phyloP scores from a whole-genome alignment of 2,329 filamentous ascomycete species.

The Metarhizium rileyi region DNA sequence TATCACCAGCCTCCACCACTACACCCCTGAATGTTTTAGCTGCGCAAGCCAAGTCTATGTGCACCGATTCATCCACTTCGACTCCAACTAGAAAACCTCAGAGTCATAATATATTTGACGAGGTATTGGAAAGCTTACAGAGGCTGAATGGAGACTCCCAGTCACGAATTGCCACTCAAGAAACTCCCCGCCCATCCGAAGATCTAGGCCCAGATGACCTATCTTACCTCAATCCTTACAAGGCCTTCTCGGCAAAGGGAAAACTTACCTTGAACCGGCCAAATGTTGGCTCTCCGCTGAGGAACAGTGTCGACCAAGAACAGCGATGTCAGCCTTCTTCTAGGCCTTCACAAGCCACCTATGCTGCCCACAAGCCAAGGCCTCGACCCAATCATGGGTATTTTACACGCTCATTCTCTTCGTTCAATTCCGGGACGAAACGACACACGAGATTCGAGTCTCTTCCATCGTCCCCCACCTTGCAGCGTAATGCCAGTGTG shows the following conservation, averaged over 20 bases:
- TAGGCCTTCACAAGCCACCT: background rate
- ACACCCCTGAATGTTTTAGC: conserved; percentile 9
- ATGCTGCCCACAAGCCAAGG: background rate
- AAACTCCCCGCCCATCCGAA: background rate
- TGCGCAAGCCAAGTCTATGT: conserved; percentile 7
- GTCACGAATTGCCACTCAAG: background rate
- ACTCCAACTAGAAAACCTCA: background rate
- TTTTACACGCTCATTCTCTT: conserved; percentile 6
- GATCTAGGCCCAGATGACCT: background rate
- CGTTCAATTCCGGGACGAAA: background rate
- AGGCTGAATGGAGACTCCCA: background rate
- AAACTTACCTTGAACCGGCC: conserved; percentile 12
- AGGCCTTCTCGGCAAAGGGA: conserved; percentile 11
- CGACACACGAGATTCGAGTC: background rate
- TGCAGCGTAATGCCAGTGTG: background rate
- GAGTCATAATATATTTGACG: conserved; percentile 4
- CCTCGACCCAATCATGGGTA: conserved; percentile 1
- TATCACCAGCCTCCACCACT: conserved; percentile 17
- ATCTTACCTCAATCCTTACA: conserved; percentile 16
- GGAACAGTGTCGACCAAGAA: conserved; percentile 10
- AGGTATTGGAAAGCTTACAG: conserved; percentile 5
- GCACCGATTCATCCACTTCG: conserved; percentile 5
- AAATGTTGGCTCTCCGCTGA: conserved; percentile 19
- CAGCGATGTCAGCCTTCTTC: background rate
- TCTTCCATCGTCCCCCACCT: background rate